Evolutionary conservation across 2,329 filamentous ascomycete genomes (phyloP).

Genomic region (Purpureocillium lavendulum): DNA sequence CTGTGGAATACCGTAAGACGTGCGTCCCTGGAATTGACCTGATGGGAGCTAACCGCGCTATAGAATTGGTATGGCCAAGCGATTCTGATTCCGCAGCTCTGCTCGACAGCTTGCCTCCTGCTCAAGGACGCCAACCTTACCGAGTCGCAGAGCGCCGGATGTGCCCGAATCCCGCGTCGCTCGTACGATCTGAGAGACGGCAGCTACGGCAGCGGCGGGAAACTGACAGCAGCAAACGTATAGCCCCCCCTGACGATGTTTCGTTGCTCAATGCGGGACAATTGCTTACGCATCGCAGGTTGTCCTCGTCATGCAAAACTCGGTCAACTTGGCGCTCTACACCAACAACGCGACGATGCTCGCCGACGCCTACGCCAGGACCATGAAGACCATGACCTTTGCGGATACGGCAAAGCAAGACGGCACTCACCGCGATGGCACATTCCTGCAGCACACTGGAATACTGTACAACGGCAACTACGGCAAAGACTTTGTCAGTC

Average conservation of each 20-base stretch:
- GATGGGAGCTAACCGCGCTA: too few relatives aligned
- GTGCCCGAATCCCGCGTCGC: conserved; percentile 11
- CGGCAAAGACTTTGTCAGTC: conserved; percentile 13
- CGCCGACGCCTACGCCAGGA: conserved; percentile 8
- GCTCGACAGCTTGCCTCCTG: conserved; percentile 11
- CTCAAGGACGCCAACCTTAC: conserved; percentile 10
- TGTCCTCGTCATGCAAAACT: conserved; percentile 15
- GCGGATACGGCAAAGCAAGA: conserved; percentile 8
- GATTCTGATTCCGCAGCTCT: conserved; percentile 13
- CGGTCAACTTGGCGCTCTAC: conserved; percentile 12
- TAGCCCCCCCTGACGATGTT: background rate
- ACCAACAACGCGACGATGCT: conserved; percentile 12
- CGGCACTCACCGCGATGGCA: conserved; percentile 14
- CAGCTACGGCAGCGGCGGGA: conserved; percentile 10
- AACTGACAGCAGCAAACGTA: conserved; percentile 14
- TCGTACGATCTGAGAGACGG: conserved; percentile 11
- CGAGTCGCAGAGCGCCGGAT: conserved; percentile 8
- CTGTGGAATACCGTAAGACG: conserved; percentile 12
- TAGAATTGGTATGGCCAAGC: conserved; percentile 16
- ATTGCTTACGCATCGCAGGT: conserved; percentile 3
- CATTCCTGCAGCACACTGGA: conserved; percentile 14
- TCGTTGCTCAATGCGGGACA: too few relatives aligned
- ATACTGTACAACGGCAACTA: conserved; percentile 16
- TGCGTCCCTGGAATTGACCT: background rate
- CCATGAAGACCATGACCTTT: conserved; percentile 13